Evolutionary conservation across 192 early-diverging fungal genomes (phyloP), one percentile per base, ranked within the genome.

Genomic region (Podila verticillata): DNA sequence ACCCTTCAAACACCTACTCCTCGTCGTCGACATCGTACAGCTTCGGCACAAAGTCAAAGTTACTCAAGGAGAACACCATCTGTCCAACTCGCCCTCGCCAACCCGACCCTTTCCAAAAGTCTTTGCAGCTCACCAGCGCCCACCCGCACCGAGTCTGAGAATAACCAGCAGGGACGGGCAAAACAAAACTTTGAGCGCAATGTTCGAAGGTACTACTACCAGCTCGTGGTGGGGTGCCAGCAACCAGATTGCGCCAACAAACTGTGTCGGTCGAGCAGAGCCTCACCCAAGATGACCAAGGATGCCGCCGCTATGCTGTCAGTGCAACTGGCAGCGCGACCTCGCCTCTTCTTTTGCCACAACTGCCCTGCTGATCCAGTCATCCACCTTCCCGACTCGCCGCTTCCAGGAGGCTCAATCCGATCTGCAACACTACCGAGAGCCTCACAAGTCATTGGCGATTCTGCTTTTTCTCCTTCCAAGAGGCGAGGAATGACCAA

Each of bases 261-360:
- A 31, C 61, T 80, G 13, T 80, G 77, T 62, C 64, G 70, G 57
- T 72, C 77, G 39, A 57, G 70, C 47, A 54, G 34, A 22, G 29
- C n/a, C 6, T 65, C 77, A 2, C 77, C 77, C 31, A 72, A 64
- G 54, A 80, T 80, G 77, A 72, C 77, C 28, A 72, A 72, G 47
- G 77, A 80, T 63, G 77, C 77, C 19, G 70, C 70, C 1, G 77
- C 77, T 5, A 72, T 80, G 9, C 70, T 80, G 29, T 58, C 77
- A 26, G 47, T 80, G 20, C 77, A 80, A 20, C 70, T 80, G 26
- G 77, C 77, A 0, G 65, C 77, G 0, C 35, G 77, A 30, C 77
- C 77, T 6, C 77, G 70, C 12, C 49, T 80, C 29, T 80, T 80
- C 24, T 80, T 80, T 34, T 80, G 77, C 35, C 15, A 47, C 0